These are phyloP conservation scores for Wilhelminamyces savonicus DNA, from an alignment of 805 yeast genomes.

Conservation along the genomic window DNA sequence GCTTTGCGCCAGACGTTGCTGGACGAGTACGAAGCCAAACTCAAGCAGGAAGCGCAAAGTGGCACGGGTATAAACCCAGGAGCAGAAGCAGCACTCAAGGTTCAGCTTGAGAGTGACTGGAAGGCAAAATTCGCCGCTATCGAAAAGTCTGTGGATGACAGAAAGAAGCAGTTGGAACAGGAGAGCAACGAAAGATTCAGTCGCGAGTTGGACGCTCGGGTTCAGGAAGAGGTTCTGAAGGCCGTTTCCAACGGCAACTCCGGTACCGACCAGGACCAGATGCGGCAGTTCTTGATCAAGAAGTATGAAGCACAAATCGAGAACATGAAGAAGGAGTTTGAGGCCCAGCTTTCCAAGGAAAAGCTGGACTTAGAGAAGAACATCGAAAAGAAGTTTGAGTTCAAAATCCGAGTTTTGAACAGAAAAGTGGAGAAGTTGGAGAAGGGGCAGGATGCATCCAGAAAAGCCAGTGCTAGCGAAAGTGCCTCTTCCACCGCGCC, in stretches of 20 bases:
- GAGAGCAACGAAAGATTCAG: conserved; percentile 19
- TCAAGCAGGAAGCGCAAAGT: conserved; percentile 27
- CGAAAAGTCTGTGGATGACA: conserved; percentile 11
- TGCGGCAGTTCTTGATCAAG: conserved; percentile 5
- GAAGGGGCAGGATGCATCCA: conserved; percentile 1
- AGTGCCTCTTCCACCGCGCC: too few relatives aligned
- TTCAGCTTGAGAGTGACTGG: conserved; percentile 18
- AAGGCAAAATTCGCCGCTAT: conserved; percentile 11
- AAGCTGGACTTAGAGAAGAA: conserved; percentile 41
- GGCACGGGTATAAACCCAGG: conserved; percentile 7
- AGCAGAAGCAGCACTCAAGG: conserved; percentile 10
- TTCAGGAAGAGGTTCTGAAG: conserved; percentile 8
- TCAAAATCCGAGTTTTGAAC: conserved; percentile 50
- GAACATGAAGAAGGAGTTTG: conserved; percentile 17
- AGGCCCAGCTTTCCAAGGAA: conserved; percentile 5
- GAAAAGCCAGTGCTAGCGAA: too few relatives aligned
- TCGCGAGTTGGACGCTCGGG: conserved; percentile 9
- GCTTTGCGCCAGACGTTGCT: conserved; percentile 11
- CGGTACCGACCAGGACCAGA: conserved; percentile 1
- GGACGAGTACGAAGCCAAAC: conserved; percentile 13
- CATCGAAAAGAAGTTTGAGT: conserved; percentile 51
- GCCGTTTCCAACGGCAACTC: background rate
- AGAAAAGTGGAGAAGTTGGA: conserved; percentile 49
- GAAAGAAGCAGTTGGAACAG: conserved; percentile 30
- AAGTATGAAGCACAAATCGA: conserved; percentile 14